Conservation (phyloP, 306 rosid genomes). For the Vigna angularis region DNA sequence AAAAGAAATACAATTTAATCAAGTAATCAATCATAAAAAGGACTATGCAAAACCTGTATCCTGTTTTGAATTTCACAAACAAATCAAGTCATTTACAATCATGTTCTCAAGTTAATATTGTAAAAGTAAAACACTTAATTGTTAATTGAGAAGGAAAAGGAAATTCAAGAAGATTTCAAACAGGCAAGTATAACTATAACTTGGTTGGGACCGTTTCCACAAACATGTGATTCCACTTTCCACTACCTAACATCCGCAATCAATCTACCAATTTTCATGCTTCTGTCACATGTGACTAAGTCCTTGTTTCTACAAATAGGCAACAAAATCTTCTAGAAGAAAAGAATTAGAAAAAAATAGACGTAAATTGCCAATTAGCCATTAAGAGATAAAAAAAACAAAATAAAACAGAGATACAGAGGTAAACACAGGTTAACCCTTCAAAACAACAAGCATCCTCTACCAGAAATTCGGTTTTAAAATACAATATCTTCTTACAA, state of each 20-base stretch:
- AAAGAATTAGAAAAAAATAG: neutral
- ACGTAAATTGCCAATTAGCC: neutral
- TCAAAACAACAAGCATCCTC: constrained; percentile 15
- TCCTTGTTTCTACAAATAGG: neutral
- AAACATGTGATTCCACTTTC: constrained; percentile 34
- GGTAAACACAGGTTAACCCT: constrained; percentile 5
- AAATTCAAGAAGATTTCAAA: neutral
- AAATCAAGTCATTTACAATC: constrained; percentile 3
- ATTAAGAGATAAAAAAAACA: neutral
- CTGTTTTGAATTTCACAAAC: neutral
- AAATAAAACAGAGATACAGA: neutral
- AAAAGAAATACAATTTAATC: neutral
- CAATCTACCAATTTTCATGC: constrained; percentile 30
- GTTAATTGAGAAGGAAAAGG: neutral
- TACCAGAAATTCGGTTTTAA: neutral
- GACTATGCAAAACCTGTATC: neutral
- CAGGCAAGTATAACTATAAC: constrained; percentile 20
- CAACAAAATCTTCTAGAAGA: neutral
- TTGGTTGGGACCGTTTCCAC: constrained; percentile 3
- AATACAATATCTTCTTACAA: neutral
- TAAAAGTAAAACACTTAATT: neutral
- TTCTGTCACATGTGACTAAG: constrained; percentile 2
- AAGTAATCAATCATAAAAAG: neutral
- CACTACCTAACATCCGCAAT: constrained; percentile 24
- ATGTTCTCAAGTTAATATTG: neutral